Conservation (phyloP, 2,329 filamentous ascomycete genomes). For the Coniochaeta sp. region DNA sequence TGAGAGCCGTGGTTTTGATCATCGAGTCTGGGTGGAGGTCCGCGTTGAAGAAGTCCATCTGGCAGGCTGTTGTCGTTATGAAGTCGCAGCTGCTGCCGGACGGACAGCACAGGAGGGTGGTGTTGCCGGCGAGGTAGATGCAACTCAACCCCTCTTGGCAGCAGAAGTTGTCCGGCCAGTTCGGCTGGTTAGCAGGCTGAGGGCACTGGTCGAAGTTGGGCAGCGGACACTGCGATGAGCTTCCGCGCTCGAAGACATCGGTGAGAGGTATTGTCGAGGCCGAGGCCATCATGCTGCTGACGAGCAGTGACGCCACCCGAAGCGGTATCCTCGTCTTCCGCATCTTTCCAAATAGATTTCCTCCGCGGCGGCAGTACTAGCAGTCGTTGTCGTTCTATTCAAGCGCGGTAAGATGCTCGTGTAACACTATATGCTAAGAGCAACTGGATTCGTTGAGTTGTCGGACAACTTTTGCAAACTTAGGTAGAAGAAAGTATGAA, state of each 20-base stretch:
- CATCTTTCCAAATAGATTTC: conserved; percentile 14
- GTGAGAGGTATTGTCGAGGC: conserved; percentile 28
- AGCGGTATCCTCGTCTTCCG: conserved; percentile 20
- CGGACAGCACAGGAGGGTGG: conserved; percentile 67
- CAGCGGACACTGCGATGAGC: conserved; percentile 36
- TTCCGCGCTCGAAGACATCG: conserved; percentile 32
- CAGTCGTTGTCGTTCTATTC: background rate
- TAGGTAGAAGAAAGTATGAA: background rate
- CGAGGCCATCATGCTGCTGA: conserved; percentile 22
- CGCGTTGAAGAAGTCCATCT: conserved; percentile 54
- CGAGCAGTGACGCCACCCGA: conserved; percentile 28
- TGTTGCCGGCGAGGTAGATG: conserved; percentile 52
- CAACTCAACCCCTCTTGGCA: conserved; percentile 50
- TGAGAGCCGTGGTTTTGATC: conserved; percentile 60
- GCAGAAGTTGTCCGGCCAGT: conserved; percentile 60
- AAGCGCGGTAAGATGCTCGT: background rate
- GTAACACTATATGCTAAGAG: background rate
- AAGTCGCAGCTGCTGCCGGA: conserved; percentile 45
- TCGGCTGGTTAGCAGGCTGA: conserved; percentile 26
- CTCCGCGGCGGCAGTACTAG: background rate
- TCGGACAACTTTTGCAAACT: background rate
- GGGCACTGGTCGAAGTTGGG: conserved; percentile 47
- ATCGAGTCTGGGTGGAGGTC: conserved; percentile 46
- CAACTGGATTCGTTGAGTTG: background rate
- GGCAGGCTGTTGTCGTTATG: conserved; percentile 59